Base-by-base conservation (phyloP, 106 monocot genomes). In the Gastrodia elata region DNA sequence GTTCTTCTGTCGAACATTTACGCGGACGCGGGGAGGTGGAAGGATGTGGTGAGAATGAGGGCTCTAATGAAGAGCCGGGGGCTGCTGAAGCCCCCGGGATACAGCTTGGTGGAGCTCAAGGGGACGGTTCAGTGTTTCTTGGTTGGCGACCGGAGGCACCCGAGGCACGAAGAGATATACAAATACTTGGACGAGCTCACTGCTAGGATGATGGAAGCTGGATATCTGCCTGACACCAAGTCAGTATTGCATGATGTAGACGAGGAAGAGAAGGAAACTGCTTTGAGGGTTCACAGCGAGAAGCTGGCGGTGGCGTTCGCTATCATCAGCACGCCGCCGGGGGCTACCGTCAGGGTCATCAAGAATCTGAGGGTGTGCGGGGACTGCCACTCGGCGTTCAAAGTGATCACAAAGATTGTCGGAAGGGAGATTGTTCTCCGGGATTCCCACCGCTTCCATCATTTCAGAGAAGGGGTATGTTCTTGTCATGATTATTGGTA, bases 401-500 rank as follows among this genome's bases (percentile, higher is more conserved):
- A 91, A 76, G 58, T 81, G 71, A 85, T 91, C 6, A 69, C 89
- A 8, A 85, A 83, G 79, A 76, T 91, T 73, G 80, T 80, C 36
- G 70, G 73, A 22, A 76, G 94, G 55, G 94, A 94, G 72, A 82
- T 94, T 57, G 68, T 94, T 22, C 72, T 91, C 9, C 89, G 94
- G 76, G 94, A 94, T 59, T 88, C 88, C 14, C 78, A 81, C 22
- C 71, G 94, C n/a, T 94, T 94, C 69, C 94, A 91, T 83, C 88
- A 89, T 74, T 94, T 94, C 80, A 89, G 71, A 33, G 74, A 87
- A 68, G 94, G 91, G 8, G 72, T 61, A 6, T 94, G 94, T 57
- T 91, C 91, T 2, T 94, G 94, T 77, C 77, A 75, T 39, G 94
- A 94, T 83, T 91, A 86, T 74, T 94, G 91, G 89, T 94, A 70